Evolutionary conservation across 164 flowering plant genomes (phyloP).

Genomic region (Aristolochia contorta): DNA sequence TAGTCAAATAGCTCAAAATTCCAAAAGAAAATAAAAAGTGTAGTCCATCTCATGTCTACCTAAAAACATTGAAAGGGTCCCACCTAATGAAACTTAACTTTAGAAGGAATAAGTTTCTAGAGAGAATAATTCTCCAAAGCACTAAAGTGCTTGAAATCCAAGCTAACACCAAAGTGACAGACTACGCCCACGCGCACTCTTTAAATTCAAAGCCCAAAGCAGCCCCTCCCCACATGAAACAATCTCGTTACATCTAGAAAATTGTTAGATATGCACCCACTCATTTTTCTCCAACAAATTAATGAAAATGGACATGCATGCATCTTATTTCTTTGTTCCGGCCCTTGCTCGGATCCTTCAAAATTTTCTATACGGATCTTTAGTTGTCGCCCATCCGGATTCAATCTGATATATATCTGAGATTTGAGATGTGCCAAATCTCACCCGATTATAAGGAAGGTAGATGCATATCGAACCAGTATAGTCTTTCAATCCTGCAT

Average conservation of each 20-base stretch:
- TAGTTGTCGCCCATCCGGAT: too few species aligned
- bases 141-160: not conserved
- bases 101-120: not conserved
- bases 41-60: not conserved
- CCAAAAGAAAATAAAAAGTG: not conserved
- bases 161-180: not conserved
- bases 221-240: too few species aligned
- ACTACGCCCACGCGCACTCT: too few species aligned
- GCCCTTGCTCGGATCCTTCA: constrained; percentile 1
- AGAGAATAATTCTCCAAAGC: not conserved
- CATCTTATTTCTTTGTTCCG: too few species aligned
- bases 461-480: too few species aligned
- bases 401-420: too few species aligned
- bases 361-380: not conserved
- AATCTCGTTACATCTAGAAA: not conserved
- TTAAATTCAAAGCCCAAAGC: too few species aligned
- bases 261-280: not conserved
- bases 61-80: constrained; percentile 1
- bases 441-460: too few species aligned
- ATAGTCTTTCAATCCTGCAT: too few species aligned
- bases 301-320: not conserved
- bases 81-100: not conserved
- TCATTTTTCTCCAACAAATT: not conserved
- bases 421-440: too few species aligned
- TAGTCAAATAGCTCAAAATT: not conserved